Percentiles rank a stretch among this genome's conserved stretches.
Evolutionary conservation across 345 rosid species (phyloP).

Genomic region (Geranium brycei): DNA sequence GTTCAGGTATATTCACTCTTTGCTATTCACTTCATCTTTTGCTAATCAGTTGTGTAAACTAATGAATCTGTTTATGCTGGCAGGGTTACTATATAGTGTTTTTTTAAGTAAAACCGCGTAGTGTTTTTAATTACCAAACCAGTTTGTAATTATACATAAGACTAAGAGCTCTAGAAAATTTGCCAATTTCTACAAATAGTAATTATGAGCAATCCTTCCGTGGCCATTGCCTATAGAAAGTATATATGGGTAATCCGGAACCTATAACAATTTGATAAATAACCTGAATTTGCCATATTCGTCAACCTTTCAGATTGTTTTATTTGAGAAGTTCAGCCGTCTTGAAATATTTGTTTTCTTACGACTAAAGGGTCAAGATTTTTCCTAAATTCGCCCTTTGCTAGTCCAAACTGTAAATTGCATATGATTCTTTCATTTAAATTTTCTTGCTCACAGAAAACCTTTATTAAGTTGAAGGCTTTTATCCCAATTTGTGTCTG

Average conservation of each 20-base stretch:
- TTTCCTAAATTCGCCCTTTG: not conserved
- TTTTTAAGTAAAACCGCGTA: too few species aligned
- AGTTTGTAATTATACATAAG: too few species aligned
- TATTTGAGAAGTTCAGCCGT: too few species aligned
- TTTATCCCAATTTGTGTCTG: not conserved
- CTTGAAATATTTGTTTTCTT: too few species aligned
- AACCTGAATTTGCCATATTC: not conserved
- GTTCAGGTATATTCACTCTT: constrained; percentile 44
- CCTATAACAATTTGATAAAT: not conserved
- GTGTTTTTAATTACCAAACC: not conserved
- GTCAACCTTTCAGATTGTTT: not conserved
- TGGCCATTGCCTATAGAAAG: not conserved
- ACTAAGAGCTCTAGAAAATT: not conserved
- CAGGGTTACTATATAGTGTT: too few species aligned
- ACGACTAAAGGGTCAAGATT: too few species aligned
- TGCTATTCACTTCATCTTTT: not conserved
- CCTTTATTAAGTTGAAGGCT: not conserved
- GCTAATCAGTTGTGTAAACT: not conserved
- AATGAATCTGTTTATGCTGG: too few species aligned
- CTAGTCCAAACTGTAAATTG: not conserved
- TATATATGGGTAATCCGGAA: not conserved
- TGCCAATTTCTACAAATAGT: too few species aligned
- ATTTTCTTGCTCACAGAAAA: not conserved
- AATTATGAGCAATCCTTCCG: too few species aligned
- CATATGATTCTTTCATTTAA: not conserved